Base-by-base conservation (phyloP, 805 yeast genomes). In the Zygotorulaspora danielsina region DNA sequence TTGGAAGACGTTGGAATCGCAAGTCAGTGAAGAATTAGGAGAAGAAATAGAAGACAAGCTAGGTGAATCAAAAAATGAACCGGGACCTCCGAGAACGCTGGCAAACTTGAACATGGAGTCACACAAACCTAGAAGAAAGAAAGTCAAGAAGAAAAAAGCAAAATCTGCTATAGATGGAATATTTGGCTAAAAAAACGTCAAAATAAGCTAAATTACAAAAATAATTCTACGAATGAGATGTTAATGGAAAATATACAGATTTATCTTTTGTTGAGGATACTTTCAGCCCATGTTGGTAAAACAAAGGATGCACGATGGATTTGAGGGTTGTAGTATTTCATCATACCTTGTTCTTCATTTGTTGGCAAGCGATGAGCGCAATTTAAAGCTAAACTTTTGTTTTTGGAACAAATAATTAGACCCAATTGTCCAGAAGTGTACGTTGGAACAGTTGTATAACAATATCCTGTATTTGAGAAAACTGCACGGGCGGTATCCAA, bases 381-480 rank as follows among this genome's bases (percentile, higher is more conserved):
- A 16, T 63, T 63, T 39, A 84, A 66, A 46, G 70, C 60, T 16
- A 70, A 65, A 0, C 56, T 29, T 1, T 65, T 49, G 53, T 80
- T 75, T 55, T 79, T 81, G 29, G 81, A 71, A 45, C 90, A 84
- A 16, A 84, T 75, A 59, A 86, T 71, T 40, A 86, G 68, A 1
- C 95, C 95, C 47, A 86, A 71, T 63, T 85, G 95, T 11, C 96
- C 96, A 6, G 90, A 81, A 2, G 96, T 85, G 63, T 86, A 86
- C 10, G 86, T 77, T 27, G 96, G 96, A 62, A 86, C 86, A 51
- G 85, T 81, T 45, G 90, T 81, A 61, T 83, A 85, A 49, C 84
- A 73, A 57, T 83, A 82, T 49, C 72, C 67, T 3, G 80, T 83
- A 41, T 71, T 72, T 10, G 74, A 69, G 57, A 84, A 84, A 2